Conservation (phyloP, 1,139 yeast genomes). For the Yamadazyma kanchanaburiensis region DNA sequence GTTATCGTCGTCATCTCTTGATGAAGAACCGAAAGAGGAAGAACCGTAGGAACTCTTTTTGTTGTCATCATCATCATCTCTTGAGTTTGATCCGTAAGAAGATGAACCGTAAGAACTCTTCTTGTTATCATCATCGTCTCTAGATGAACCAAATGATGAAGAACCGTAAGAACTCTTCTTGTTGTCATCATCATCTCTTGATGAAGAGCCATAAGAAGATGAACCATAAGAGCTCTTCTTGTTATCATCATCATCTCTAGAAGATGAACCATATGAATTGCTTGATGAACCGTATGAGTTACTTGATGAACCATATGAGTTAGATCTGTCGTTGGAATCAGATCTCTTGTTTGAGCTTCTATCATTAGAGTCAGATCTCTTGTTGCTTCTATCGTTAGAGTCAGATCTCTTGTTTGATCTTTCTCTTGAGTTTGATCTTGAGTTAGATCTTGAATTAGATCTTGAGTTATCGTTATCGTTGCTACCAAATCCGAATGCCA, state of each 20-base stretch:
- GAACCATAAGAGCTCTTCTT: constrained; percentile 9
- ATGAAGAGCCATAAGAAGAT: constrained; percentile 19
- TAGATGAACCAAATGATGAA: constrained; percentile 19
- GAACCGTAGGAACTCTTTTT: constrained; percentile 13
- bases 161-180: constrained; percentile 18
- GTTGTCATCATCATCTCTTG: constrained; percentile 2
- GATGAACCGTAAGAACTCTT: constrained; percentile 6
- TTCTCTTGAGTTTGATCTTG: constrained; percentile 1
- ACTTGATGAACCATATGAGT: constrained; percentile 14
- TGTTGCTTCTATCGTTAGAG: not conserved
- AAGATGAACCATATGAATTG: constrained; percentile 10
- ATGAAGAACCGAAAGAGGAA: no score
- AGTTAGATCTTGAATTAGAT: no score
- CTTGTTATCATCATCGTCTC: constrained; percentile 1
- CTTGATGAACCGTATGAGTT: constrained; percentile 18
- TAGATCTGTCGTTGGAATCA: constrained; percentile 17
- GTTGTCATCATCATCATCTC: constrained; percentile 1
- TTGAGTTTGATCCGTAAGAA: constrained; percentile 2
- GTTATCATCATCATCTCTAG: constrained; percentile 12
- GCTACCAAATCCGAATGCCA: constrained; percentile 30
- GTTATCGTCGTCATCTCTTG: constrained; percentile 13
- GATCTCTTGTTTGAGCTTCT: constrained; percentile 3
- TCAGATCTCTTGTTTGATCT: not conserved
- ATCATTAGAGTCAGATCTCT: no score
- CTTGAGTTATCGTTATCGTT: constrained; percentile 12